A percentile compares a stretch with the other conserved stretches of the same genome.
Conservation (phyloP, 768 basidiomycete species). For the Agaricus sinodeliciosus region DNA sequence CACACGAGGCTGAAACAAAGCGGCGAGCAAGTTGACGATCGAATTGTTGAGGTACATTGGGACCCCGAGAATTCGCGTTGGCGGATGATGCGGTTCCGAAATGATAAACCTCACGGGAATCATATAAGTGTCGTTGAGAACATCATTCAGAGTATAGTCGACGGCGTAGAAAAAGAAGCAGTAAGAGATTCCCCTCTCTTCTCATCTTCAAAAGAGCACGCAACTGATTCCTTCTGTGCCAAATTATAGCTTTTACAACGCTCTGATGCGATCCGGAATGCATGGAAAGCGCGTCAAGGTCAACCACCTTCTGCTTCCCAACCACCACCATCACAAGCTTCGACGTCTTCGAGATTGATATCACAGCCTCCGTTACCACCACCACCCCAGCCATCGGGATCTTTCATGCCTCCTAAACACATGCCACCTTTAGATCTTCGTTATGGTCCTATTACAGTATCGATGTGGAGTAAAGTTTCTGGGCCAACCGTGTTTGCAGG, state of each 20-base stretch:
- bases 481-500: constrained; percentile 59
- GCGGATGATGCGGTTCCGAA: constrained; percentile 89
- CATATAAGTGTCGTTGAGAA: constrained; percentile 78
- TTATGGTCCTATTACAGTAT: constrained; percentile 60
- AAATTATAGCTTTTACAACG: constrained; percentile 56
- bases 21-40: constrained; percentile 87
- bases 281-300: constrained; percentile 66
- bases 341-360: constrained; percentile 17
- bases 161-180: constrained; percentile 86
- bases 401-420: not conserved
- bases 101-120: constrained; percentile 94
- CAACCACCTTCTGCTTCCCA: constrained; percentile 19
- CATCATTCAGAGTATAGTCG: constrained; percentile 85
- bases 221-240: not conserved
- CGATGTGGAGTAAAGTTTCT: constrained; percentile 69
- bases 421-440: constrained; percentile 33
- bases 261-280: constrained; percentile 53
- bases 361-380: constrained; percentile 17
- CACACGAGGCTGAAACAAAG: constrained; percentile 67
- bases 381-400: not conserved
- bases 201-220: not conserved
- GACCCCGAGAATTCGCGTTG: constrained; percentile 58
- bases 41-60: constrained; percentile 94
- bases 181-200: constrained; percentile 39
- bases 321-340: constrained; percentile 18